Base-by-base conservation (phyloP, 345 rosid species). In the Hypericum androsaemum region DNA sequence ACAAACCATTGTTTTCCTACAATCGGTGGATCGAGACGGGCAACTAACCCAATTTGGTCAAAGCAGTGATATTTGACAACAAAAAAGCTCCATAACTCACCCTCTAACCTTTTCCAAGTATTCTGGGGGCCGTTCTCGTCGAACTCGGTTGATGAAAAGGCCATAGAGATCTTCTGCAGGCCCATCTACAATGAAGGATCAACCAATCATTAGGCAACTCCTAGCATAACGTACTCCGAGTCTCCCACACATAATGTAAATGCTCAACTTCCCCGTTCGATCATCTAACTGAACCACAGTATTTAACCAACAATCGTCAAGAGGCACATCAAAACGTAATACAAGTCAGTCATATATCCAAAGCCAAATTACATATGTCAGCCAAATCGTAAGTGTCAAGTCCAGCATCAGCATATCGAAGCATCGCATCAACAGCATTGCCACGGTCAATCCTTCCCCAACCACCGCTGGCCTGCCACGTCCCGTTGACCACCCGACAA, bases 111-210 rank as follows among this genome's bases (percentile, higher is more conserved):
- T 82, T 6, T 81, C 94, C 68, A 81, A 65, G 42, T 66, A 70
- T 62, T 89, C 97, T 0, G 84, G 85, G 5, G 86, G 85, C 8
- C 90, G 81, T 39, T 89, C 95, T 44, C 83, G 56, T 55, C 90
- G 90, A 63, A 89, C 77, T 49, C 82, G 63, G 54, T 84, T 83
- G 74, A 89, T 79, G 65, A 86, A 86, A 66, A 86, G 79, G 50
- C 97, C 97, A 67, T 83, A 86, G 55, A 89, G 89, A 77, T 89
- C 97, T 68, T 89, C 94, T 17, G 97, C 90, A 68, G 94, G 95
- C 37, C 95, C 95, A 70, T 86, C 95, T 89, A 41, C 55, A 42
- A 61, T 5, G 7, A 44, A 12, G n/a, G 15, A 14, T 8, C 3
- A n/a, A 14, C 54, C 46, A 17, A 12, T 22, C 32, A 22, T 22